Percentiles rank a stretch among this genome's conserved stretches.
Evolutionary conservation across 306 rosid genomes (phyloP).

Genomic region (Astragalus membranaceus): DNA sequence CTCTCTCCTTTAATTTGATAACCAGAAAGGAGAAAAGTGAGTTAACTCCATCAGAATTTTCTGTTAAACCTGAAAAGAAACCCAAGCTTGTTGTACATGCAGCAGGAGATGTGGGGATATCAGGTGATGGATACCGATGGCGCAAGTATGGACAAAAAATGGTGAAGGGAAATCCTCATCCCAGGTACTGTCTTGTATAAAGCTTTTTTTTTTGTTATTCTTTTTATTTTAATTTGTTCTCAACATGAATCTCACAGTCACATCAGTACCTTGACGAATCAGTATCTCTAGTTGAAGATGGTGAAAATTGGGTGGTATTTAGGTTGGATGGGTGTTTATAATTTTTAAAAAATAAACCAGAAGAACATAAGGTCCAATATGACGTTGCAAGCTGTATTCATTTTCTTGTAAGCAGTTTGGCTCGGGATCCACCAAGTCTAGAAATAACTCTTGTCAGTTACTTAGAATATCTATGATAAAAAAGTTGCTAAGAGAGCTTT

Average conservation of each 20-base stretch:
- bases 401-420: background rate
- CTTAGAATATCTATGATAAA: background rate
- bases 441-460: background rate
- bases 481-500: background rate
- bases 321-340: background rate
- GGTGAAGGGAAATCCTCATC: constrained; percentile 94
- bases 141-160: constrained; percentile 98
- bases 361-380: background rate
- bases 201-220: background rate
- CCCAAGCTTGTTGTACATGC: constrained; percentile 85
- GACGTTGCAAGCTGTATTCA: constrained; percentile 5
- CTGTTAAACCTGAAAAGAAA: constrained; percentile 60
- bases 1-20: constrained; percentile 24
- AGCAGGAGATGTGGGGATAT: constrained; percentile 83
- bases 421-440: background rate
- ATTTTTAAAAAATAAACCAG: background rate
- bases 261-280: constrained; percentile 14
- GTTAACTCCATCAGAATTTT: constrained; percentile 35
- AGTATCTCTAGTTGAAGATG: background rate
- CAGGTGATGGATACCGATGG: constrained; percentile 96
- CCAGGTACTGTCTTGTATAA: constrained; percentile 50
- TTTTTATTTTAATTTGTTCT: background rate
- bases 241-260: background rate
- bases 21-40: constrained; percentile 77
- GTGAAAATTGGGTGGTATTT: constrained; percentile 7